Conservation (phyloP, 257 asterid genomes). For the Sherardia arvensis region DNA sequence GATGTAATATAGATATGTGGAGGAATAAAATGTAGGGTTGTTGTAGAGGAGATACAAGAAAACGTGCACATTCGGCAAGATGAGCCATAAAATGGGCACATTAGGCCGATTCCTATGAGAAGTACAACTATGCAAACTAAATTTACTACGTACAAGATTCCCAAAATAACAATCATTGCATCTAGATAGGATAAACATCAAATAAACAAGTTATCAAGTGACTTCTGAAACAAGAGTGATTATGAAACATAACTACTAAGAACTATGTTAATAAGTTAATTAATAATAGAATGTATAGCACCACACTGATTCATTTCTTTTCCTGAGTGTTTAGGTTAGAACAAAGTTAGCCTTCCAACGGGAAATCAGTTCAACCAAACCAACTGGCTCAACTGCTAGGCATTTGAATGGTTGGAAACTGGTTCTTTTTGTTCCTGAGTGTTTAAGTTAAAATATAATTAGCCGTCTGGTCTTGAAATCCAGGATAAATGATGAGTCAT, state of each 20-base stretch:
- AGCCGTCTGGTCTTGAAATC: too few species aligned
- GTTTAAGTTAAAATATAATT: too few species aligned
- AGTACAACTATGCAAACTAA: not conserved
- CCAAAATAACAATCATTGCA: not conserved
- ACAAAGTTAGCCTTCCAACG: not conserved
- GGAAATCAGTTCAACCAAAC: not conserved
- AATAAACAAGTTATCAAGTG: not conserved
- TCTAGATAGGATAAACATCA: not conserved
- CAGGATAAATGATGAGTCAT: not conserved
- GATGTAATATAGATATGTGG: not conserved
- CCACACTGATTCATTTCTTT: not conserved
- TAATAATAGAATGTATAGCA: not conserved
- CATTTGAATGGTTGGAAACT: not conserved
- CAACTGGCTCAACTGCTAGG: not conserved
- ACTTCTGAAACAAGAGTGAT: not conserved
- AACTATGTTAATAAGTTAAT: not conserved
- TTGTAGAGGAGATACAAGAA: not conserved
- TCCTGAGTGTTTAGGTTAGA: not conserved
- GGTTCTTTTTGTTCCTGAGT: too few species aligned
- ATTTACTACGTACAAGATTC: not conserved
- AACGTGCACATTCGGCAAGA: not conserved
- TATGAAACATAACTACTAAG: not conserved
- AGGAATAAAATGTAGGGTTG: not conserved
- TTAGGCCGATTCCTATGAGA: not conserved
- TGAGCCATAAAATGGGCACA: not conserved